These are phyloP conservation scores for Canavalia gladiata DNA, from an alignment of 306 rosid species.

Conservation along the genomic window DNA sequence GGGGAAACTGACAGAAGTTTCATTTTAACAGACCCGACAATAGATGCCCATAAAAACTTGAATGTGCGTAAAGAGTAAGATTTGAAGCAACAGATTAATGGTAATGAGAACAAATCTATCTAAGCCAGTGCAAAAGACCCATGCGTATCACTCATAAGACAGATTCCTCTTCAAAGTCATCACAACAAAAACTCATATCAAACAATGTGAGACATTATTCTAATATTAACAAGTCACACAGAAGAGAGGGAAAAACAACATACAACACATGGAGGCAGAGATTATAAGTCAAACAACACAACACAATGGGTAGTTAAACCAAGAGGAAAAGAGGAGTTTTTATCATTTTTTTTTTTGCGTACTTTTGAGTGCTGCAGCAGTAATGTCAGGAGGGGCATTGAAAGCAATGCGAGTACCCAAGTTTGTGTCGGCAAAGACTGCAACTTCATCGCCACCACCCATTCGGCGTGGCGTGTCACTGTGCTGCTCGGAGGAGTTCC, in stretches of 20 bases:
- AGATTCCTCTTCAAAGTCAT: neutral
- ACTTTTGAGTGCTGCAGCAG: conserved; percentile 75
- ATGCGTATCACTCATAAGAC: neutral
- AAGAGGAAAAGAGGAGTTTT: neutral
- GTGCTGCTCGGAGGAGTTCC: conserved; percentile 15
- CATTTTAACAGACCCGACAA: neutral
- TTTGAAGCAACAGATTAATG: conserved; percentile 6
- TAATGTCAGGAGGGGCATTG: conserved; percentile 60
- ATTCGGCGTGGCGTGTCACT: neutral
- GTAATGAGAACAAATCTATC: conserved; percentile 2
- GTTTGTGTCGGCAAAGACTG: conserved; percentile 74
- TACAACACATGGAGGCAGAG: neutral
- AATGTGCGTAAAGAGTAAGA: neutral
- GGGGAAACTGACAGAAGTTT: neutral
- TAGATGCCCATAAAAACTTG: conserved; percentile 17
- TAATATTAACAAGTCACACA: neutral
- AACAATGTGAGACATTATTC: neutral
- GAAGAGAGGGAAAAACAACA: neutral
- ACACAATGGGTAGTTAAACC: conserved; percentile 7
- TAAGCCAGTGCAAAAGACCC: conserved; percentile 17
- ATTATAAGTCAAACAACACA: neutral
- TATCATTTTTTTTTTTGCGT: neutral
- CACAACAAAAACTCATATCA: conserved; percentile 4
- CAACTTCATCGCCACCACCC: conserved; percentile 49
- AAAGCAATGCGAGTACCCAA: conserved; percentile 78